These are phyloP conservation scores for Grosmannia serpens DNA, from an alignment of 2,329 filamentous ascomycete species.

Conservation along the genomic window DNA sequence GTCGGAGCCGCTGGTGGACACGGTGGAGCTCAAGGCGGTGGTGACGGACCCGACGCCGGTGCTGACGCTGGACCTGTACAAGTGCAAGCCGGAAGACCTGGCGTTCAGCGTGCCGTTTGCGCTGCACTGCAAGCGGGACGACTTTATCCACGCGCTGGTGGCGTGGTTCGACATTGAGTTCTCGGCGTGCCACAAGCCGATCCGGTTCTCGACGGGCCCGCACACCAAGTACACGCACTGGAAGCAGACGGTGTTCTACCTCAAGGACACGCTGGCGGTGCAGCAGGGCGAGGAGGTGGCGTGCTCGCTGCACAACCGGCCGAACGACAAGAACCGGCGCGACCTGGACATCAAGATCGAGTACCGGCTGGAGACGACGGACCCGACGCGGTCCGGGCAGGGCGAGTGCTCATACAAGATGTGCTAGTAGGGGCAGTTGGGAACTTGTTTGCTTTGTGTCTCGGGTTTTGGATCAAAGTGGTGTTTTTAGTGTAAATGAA, in stretches of 20 bases:
- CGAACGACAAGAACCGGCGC: slow-evolving; percentile 87
- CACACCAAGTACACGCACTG: slow-evolving; percentile 99
- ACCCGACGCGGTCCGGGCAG: slow-evolving; percentile 54
- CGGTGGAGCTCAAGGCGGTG: slow-evolving; percentile 92
- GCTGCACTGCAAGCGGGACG: slow-evolving; percentile 68
- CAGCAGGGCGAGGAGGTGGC: slow-evolving; percentile 72
- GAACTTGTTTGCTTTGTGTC: not conserved
- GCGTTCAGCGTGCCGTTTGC: slow-evolving; percentile 71
- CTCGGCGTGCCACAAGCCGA: slow-evolving; percentile 93
- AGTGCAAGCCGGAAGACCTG: slow-evolving; percentile 70
- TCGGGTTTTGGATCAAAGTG: not conserved
- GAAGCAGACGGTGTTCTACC: slow-evolving; percentile 99
- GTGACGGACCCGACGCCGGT: slow-evolving; percentile 83
- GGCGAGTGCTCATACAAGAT: slow-evolving; percentile 73
- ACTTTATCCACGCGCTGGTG: slow-evolving; percentile 93
- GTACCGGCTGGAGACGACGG: slow-evolving; percentile 69
- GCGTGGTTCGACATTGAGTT: slow-evolving; percentile 99
- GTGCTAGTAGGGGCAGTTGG: slow-evolving; percentile 34
- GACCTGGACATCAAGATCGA: slow-evolving; percentile 85
- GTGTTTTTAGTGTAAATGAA: not conserved
- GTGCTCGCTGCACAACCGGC: slow-evolving; percentile 67
- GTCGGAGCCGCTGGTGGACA: slow-evolving; percentile 93
- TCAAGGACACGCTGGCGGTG: slow-evolving; percentile 85
- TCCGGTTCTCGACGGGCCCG: slow-evolving; percentile 91
- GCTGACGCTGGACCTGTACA: slow-evolving; percentile 88